Conservation (phyloP, 306 rosid genomes). For the Styphnolobium japonicum region DNA sequence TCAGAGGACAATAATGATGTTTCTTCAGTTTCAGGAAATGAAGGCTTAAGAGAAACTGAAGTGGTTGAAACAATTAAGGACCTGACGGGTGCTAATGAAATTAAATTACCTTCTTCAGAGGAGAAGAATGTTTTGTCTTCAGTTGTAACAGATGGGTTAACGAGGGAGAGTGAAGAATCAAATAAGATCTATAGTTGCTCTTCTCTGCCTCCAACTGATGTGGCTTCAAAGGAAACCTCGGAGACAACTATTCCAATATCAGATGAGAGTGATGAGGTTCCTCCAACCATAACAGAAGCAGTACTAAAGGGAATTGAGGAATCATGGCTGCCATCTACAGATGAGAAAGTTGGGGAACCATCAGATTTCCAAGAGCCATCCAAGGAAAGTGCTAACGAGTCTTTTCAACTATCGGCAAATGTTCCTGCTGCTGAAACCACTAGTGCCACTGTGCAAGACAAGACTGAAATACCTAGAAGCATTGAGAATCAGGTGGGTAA, state of each 20-base stretch:
- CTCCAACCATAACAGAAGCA: conserved; percentile 7
- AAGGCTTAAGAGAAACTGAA: conserved; percentile 20
- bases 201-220: conserved; percentile 12
- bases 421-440: conserved; percentile 29
- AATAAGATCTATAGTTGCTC: not conserved
- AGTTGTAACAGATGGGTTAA: not conserved
- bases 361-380: conserved; percentile 34
- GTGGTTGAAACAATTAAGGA: conserved; percentile 19
- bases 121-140: conserved; percentile 23
- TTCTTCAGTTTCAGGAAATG: conserved; percentile 14
- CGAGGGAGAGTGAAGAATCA: conserved; percentile 18
- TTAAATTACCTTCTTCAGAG: not conserved
- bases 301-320: conserved; percentile 30
- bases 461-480: conserved; percentile 28
- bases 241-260: conserved; percentile 23
- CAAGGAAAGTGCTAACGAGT: conserved; percentile 22
- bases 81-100: not conserved
- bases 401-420: conserved; percentile 31
- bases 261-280: conserved; percentile 21
- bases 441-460: conserved; percentile 15
- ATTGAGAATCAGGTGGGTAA: conserved; percentile 43
- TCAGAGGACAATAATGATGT: not conserved
- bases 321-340: conserved; percentile 3
- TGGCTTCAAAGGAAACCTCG: conserved; percentile 29
- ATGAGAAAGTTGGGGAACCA: conserved; percentile 38